phyloP scores from a whole-genome alignment of 1,139 yeast species.

The Candida dubliniensis region DNA sequence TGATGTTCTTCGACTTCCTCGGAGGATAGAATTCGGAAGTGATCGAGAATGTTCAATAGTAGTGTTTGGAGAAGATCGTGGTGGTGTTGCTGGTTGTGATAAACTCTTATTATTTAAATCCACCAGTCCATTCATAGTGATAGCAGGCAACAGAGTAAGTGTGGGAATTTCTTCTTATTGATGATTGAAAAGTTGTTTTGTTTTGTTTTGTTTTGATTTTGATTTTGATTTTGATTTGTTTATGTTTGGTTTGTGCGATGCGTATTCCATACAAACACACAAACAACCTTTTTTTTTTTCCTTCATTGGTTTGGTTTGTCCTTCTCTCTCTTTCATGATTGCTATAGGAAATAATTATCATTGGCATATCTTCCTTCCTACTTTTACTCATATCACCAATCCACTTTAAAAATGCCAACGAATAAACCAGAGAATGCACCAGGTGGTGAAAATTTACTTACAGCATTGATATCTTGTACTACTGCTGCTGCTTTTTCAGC shows the following conservation, averaged over 20 bases:
- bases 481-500: conserved; percentile 75
- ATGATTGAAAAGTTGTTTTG: neutral
- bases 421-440: conserved; percentile 1
- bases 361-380: too few relatives aligned
- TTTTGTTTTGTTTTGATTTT: neutral
- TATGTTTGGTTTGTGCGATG: too few relatives aligned
- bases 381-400: neutral
- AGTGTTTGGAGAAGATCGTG: conserved; percentile 3
- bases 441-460: conserved; percentile 40
- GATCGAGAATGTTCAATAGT: neutral
- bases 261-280: too few relatives aligned
- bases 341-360: too few relatives aligned
- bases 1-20: conserved; percentile 2
- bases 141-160: neutral
- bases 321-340: too few relatives aligned
- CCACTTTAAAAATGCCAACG: conserved; percentile 1
- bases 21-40: conserved; percentile 5
- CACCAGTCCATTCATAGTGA: neutral
- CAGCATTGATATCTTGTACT: conserved; percentile 74
- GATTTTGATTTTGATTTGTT: too few relatives aligned
- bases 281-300: too few relatives aligned
- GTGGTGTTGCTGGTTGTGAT: conserved; percentile 11
- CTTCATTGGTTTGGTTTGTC: too few relatives aligned
- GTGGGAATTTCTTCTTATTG: neutral
- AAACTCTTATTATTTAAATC: neutral